Conservation (phyloP, 371 early-diverging fungal genomes). For the Nematocida sp. region DNA sequence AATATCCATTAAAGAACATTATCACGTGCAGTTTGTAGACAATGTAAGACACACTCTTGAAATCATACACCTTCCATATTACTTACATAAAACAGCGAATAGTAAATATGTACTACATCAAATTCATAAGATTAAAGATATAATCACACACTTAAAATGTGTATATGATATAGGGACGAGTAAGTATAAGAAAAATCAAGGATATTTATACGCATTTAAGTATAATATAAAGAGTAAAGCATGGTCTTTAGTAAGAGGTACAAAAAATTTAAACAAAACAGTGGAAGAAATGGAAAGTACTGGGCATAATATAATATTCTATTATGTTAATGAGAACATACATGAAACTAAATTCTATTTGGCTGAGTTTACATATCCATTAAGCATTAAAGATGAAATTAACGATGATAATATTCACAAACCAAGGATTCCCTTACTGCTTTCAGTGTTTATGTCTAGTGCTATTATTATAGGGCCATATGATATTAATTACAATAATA, state of each 20-base stretch:
- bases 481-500: too few relatives aligned
- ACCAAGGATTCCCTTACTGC: not conserved
- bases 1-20: not conserved
- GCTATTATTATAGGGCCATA: too few relatives aligned
- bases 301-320: not conserved
- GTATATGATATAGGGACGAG: not conserved
- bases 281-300: not conserved
- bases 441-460: not conserved
- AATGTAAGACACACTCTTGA: not conserved
- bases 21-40: not conserved
- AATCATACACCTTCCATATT: not conserved
- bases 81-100: not conserved
- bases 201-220: not conserved
- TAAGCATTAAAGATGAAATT: too few relatives aligned
- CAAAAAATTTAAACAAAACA: not conserved
- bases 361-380: not conserved
- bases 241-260: not conserved
- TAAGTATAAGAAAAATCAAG: not conserved
- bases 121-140: not conserved
- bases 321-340: not conserved
- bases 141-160: not conserved
- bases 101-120: not conserved
- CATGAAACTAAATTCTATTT: not conserved
- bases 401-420: too few relatives aligned
- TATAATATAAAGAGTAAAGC: not conserved